These are phyloP conservation scores for Kodamaea laetipori DNA, from an alignment of 805 yeast genomes.

Conservation along the genomic window DNA sequence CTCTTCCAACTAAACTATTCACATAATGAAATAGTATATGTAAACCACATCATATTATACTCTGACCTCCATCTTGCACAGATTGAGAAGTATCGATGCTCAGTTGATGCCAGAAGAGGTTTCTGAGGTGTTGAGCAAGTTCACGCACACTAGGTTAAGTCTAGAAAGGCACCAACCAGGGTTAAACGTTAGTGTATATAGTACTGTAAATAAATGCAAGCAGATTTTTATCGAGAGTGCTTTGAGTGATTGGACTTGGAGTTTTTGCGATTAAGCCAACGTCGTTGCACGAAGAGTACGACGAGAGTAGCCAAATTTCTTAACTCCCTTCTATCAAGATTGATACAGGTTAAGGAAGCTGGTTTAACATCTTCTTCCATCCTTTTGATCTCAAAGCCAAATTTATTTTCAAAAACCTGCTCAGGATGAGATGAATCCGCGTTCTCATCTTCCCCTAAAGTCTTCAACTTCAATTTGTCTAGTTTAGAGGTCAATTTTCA, in stretches of 20 bases:
- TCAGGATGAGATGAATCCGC: no score
- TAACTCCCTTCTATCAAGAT: conserved; percentile 17
- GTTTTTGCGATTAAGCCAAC: no score
- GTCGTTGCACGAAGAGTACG: no score
- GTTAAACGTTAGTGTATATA: conserved; percentile 75
- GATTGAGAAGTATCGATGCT: conserved; percentile 74
- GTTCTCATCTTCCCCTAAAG: no score
- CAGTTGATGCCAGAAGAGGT: conserved; percentile 80
- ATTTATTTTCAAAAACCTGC: background rate
- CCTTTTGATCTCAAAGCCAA: conserved; percentile 2
- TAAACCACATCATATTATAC: no score
- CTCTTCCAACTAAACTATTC: no score
- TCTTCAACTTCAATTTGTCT: no score
- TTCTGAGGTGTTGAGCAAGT: conserved; percentile 47
- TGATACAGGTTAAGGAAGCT: conserved; percentile 23
- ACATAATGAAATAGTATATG: no score
- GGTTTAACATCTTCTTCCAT: background rate
- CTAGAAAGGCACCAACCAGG: conserved; percentile 98
- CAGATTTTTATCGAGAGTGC: no score
- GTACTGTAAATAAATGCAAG: background rate
- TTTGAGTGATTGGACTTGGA: background rate
- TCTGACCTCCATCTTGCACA: conserved; percentile 59
- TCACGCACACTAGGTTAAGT: conserved; percentile 58
- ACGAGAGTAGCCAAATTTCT: background rate
- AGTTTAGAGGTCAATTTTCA: no score